These are phyloP conservation scores for Spongospora subterranea DNA, from an alignment of 208 protist genomes.

Conservation along the genomic window DNA sequence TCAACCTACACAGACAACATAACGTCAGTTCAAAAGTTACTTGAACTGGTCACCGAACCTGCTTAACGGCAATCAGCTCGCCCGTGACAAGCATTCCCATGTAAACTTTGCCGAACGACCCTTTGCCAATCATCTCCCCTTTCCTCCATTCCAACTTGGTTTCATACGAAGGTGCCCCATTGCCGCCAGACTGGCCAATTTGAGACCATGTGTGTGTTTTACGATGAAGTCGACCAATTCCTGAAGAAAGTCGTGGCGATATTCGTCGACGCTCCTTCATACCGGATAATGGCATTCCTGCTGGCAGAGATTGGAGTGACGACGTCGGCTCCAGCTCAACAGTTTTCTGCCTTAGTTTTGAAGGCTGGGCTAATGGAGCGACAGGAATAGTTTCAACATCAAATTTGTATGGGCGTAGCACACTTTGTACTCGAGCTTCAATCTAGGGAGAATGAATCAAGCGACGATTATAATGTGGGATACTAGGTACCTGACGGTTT, in stretches of 20 bases:
- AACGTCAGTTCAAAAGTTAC: not conserved
- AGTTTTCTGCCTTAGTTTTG: too few relatives aligned
- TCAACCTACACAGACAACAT: not conserved
- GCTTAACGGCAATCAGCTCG: conserved; percentile 81
- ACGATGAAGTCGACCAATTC: conserved; percentile 4
- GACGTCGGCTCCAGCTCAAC: too few relatives aligned
- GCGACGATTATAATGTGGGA: not conserved
- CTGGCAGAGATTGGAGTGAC: too few relatives aligned
- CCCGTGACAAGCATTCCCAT: conserved; percentile 76
- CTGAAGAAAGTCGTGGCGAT: not conserved
- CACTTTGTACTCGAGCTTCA: not conserved
- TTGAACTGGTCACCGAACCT: conserved; percentile 63
- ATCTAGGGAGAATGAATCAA: not conserved
- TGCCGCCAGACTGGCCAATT: not conserved
- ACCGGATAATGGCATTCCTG: too few relatives aligned
- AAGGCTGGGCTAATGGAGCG: not conserved
- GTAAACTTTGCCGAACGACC: conserved; percentile 80
- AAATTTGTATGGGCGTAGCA: not conserved
- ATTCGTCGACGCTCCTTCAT: too few relatives aligned
- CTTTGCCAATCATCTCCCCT: conserved; percentile 76
- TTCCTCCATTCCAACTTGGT: conserved; percentile 74
- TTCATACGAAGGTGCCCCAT: not conserved
- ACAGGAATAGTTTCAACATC: not conserved
- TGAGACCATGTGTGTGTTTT: not conserved
- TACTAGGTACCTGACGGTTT: conserved; percentile 9